Percentiles rank a stretch among this genome's conserved stretches.
These are phyloP conservation scores for Senecio squalidus DNA, from an alignment of 140 eudicot genomes.

Conservation along the genomic window DNA sequence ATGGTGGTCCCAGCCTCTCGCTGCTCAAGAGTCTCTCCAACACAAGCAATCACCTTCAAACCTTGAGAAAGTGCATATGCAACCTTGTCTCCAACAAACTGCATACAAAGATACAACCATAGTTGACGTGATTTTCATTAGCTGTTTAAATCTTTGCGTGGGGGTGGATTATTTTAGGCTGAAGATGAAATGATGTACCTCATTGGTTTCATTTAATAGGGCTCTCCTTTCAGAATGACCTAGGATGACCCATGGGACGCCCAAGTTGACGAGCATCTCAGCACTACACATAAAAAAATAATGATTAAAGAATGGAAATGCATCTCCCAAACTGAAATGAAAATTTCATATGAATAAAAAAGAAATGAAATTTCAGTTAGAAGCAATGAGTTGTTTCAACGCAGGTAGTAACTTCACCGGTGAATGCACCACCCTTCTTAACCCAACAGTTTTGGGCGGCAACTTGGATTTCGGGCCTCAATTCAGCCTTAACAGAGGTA, in stretches of 20 bases:
- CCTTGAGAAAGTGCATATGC: slow-evolving; percentile 89
- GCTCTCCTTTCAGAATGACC: slow-evolving; percentile 88
- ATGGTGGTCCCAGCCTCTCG: slow-evolving; percentile 78
- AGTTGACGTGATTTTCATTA: neutral
- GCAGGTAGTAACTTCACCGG: slow-evolving; percentile 79
- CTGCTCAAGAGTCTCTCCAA: slow-evolving; percentile 81
- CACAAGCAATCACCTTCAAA: slow-evolving; percentile 81
- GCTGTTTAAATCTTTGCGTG: neutral
- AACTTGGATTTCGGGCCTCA: slow-evolving; percentile 68
- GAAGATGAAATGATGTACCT: slow-evolving; percentile 29
- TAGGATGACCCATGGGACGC: slow-evolving; percentile 77
- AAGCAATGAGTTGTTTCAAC: too few species aligned
- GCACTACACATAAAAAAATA: slow-evolving; percentile 39
- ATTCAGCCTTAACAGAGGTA: slow-evolving; percentile 41
- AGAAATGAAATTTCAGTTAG: neutral
- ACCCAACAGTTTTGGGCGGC: slow-evolving; percentile 93
- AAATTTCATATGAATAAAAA: too few species aligned
- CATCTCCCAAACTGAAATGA: neutral
- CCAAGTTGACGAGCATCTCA: slow-evolving; percentile 77
- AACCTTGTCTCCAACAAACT: slow-evolving; percentile 87
- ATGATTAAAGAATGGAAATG: neutral
- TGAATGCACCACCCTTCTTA: slow-evolving; percentile 75
- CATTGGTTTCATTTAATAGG: slow-evolving; percentile 56
- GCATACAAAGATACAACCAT: neutral
- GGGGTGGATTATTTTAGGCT: neutral